Evolutionary conservation across 129 eudicot genomes (phyloP), one percentile per base, ranked within the genome.

Genomic region (Lonicera japonica): DNA sequence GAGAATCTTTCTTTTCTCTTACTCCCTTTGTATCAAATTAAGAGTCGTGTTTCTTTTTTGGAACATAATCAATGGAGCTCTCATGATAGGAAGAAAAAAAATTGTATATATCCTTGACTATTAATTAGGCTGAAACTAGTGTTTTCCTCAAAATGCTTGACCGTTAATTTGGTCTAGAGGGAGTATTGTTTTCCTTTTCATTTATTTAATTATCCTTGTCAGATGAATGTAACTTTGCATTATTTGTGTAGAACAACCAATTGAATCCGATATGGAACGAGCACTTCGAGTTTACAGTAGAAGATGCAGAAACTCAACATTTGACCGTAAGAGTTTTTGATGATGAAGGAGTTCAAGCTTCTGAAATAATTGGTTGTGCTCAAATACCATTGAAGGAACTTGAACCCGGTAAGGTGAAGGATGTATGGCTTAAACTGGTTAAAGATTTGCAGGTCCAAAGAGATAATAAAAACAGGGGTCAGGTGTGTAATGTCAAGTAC

Each of bases 191-290:
- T 45, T 34, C 51, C 13, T 24, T 59, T 17, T 8, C 41, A 13
- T 24, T 20, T 45, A 10, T 50, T 34, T n/a, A 2, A 3, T 60
- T 16, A 4, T 45, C 14, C 4, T 10, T 54, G 22, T 6, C 36
- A 12, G 23, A 52, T 66, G 1, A 51, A 38, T 45, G 47, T 52
- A 17, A 34, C 20, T 63, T 14, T 24, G 14, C 16, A 17, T 18
- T 57, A 40, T 54, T 46, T 70, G 15, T 39, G 7, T 54, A 92
- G 98, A 78, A 82, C 81, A 92, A 92, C 75, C 80, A 76, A 58
- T 45, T 80, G 74, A 92, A 85, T 74, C 98, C 98, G 8, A 88
- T 92, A n/a, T 92, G 98, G 98, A 92, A 92, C 53, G 98, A 92
- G 74, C 89, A 81, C 68, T 92, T 84, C 67, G 96, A 85, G 68